Evolutionary conservation across 2,329 filamentous ascomycete genomes (phyloP).

Genomic region (Sporothrix curviconia): DNA sequence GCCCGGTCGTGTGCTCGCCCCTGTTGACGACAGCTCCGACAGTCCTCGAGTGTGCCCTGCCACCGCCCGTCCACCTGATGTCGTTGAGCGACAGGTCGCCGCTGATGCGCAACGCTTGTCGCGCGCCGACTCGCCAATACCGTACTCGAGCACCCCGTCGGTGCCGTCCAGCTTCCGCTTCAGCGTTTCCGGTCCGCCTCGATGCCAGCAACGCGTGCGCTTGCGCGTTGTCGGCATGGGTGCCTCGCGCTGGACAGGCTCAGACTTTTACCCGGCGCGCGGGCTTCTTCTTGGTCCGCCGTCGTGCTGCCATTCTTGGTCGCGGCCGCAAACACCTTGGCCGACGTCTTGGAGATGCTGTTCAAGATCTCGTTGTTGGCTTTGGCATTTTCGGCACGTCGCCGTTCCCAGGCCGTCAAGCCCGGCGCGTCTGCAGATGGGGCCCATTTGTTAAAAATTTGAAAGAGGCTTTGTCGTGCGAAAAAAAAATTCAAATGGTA

Average conservation of each 20-base stretch:
- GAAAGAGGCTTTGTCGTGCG: too few relatives aligned
- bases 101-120: conserved; percentile 52
- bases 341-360: conserved; percentile 63
- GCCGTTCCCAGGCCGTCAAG: conserved; percentile 80
- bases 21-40: conserved; percentile 45
- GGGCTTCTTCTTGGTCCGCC: conserved; percentile 28
- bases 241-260: conserved; percentile 31
- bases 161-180: conserved; percentile 49
- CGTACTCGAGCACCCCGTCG: conserved; percentile 22
- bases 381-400: conserved; percentile 78
- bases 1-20: conserved; percentile 37
- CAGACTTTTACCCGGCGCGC: conserved; percentile 26
- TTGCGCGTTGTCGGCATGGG: conserved; percentile 49
- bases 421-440: conserved; percentile 26
- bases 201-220: conserved; percentile 51
- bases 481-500: too few relatives aligned
- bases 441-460: conserved; percentile 3
- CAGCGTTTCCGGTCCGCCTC: conserved; percentile 39
- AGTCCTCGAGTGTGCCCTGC: conserved; percentile 39
- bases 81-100: conserved; percentile 65
- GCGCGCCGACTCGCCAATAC: conserved; percentile 27
- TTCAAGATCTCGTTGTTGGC: conserved; percentile 76
- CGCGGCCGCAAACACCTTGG: conserved; percentile 31
- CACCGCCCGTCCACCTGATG: conserved; percentile 76
- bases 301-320: conserved; percentile 41